Percentiles rank a stretch among this genome's conserved stretches.
phyloP scores from a whole-genome alignment of 495 filamentous ascomycete genomes.

The Sabuloglossum arenarium region DNA sequence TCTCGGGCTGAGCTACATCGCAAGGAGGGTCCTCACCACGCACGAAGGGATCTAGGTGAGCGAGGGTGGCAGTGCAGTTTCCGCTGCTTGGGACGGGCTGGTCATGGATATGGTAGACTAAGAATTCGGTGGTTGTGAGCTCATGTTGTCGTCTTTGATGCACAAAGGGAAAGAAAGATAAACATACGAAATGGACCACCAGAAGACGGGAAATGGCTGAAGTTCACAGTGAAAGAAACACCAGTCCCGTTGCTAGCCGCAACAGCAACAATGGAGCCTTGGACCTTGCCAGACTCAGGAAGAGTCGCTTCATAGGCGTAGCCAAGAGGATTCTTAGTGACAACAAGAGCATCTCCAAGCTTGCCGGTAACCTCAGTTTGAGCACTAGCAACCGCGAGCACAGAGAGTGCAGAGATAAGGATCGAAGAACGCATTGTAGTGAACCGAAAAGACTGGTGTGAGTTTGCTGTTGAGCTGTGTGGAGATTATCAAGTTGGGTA shows the following conservation, averaged over 20 bases:
- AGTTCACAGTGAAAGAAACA: conserved; percentile 34
- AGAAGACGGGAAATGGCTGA: conserved; percentile 42
- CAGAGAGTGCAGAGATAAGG: conserved; percentile 21
- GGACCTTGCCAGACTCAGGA: conserved; percentile 33
- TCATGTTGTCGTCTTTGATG: background rate
- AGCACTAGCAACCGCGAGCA: conserved; percentile 19
- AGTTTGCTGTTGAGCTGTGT: background rate
- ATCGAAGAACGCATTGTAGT: conserved; percentile 21
- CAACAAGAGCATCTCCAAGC: conserved; percentile 32
- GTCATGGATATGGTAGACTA: conserved; percentile 73
- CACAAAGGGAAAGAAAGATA: background rate
- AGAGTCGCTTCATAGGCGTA: conserved; percentile 37
- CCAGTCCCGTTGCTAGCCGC: conserved; percentile 36
- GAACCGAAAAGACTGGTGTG: background rate
- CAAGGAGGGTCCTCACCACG: conserved; percentile 46
- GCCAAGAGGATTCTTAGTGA: conserved; percentile 40
- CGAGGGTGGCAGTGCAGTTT: conserved; percentile 53
- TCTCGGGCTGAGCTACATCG: conserved; percentile 34
- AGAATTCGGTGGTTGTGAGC: background rate
- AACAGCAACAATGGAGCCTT: conserved; percentile 37
- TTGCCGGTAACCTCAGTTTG: conserved; percentile 21
- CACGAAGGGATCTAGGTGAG: conserved; percentile 45
- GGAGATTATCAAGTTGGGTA: no score
- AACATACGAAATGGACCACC: conserved; percentile 54
- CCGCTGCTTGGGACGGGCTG: conserved; percentile 48